Evolutionary conservation across 179 eudicot genomes (phyloP).

Genomic region (Silene noctiflora): DNA sequence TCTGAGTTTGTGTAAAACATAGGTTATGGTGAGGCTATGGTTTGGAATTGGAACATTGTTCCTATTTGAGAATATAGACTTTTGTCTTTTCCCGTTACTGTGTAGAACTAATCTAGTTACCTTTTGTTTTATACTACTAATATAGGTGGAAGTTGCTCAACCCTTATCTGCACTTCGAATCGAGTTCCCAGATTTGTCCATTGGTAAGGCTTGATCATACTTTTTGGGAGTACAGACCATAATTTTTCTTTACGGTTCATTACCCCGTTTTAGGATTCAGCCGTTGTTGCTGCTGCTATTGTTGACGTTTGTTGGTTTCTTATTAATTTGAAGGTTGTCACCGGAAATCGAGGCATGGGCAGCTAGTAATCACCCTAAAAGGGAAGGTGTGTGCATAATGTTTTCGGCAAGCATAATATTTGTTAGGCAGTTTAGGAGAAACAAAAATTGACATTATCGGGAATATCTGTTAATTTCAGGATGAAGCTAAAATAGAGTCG

Average conservation of each 20-base stretch:
- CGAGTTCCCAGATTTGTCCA: constrained; percentile 42
- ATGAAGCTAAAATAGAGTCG: constrained; percentile 40
- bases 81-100: no score
- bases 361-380: constrained; percentile 62
- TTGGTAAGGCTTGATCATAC: constrained; percentile 30
- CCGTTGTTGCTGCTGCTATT: not conserved
- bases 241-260: not conserved
- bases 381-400: constrained; percentile 62
- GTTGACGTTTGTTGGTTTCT: not conserved
- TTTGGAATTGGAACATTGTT: no score
- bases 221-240: not conserved
- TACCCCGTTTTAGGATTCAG: not conserved
- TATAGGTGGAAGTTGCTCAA: constrained; percentile 45
- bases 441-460: not conserved
- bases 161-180: constrained; percentile 37
- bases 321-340: constrained; percentile 54
- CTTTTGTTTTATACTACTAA: not conserved
- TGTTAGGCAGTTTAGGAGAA: not conserved
- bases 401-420: not conserved
- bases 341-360: constrained; percentile 68
- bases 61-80: no score
- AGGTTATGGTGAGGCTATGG: no score
- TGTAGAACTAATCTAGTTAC: not conserved
- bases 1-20: no score
- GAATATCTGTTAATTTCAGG: constrained; percentile 26